A percentile compares a stretch with the other conserved stretches of the same genome.
These are phyloP conservation scores for Alloteropsis semialata DNA, from an alignment of 176 grass and related monocot genomes.

Conservation along the genomic window DNA sequence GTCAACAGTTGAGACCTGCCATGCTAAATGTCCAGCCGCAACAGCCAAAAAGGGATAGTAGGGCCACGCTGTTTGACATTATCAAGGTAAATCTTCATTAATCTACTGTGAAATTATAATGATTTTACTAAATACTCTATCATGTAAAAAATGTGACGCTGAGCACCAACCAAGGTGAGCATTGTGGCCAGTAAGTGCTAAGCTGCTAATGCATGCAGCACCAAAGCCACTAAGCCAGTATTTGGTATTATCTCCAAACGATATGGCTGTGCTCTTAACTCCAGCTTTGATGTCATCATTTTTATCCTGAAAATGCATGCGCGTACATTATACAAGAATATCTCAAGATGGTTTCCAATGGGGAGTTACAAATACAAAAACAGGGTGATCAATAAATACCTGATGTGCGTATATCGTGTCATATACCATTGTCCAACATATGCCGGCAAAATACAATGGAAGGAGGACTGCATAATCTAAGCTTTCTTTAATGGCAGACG, in stretches of 20 bases:
- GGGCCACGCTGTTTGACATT: slow-evolving; percentile 59
- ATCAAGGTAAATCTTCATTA: slow-evolving; percentile 4
- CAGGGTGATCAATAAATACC: background rate
- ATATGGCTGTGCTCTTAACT: too few species aligned
- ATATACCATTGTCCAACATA: slow-evolving; percentile 88
- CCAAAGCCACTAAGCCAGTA: too few species aligned
- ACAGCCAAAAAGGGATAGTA: slow-evolving; percentile 61
- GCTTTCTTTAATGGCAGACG: slow-evolving; percentile 60
- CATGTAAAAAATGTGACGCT: background rate
- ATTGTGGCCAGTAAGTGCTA: too few species aligned
- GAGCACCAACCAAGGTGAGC: too few species aligned
- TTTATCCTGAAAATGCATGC: slow-evolving; percentile 52
- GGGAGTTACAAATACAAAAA: background rate
- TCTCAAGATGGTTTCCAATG: background rate
- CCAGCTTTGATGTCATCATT: slow-evolving; percentile 77
- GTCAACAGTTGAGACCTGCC: too few species aligned
- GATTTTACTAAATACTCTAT: background rate
- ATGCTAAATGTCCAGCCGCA: too few species aligned
- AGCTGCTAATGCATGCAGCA: too few species aligned
- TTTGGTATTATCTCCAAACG: too few species aligned
- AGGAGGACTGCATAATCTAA: slow-evolving; percentile 57
- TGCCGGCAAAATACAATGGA: slow-evolving; percentile 54
- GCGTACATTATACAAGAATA: background rate
- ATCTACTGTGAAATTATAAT: background rate
- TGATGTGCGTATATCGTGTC: slow-evolving; percentile 93